phyloP scores from a whole-genome alignment of 1,284 basidiomycete genomes.

The Microbotryum silenes-acaulis region DNA sequence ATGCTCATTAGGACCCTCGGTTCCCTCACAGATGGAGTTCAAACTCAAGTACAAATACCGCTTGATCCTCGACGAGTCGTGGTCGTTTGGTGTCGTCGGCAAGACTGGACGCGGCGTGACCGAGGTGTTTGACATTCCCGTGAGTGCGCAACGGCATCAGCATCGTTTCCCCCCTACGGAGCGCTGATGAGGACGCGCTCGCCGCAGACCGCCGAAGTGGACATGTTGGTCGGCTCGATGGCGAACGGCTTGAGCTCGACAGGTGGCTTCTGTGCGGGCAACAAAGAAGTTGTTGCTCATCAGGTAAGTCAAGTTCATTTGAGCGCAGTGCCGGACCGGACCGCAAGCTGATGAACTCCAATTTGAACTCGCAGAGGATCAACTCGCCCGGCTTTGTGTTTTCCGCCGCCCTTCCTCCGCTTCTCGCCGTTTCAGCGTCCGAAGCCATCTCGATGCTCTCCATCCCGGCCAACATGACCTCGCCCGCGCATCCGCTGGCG shows the following conservation, averaged over 20 bases:
- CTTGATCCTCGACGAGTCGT: conserved; percentile 85
- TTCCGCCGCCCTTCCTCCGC: conserved; percentile 86
- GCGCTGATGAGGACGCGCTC: not conserved
- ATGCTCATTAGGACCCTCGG: not conserved
- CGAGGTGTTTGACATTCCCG: conserved; percentile 84
- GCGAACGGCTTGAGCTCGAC: conserved; percentile 73
- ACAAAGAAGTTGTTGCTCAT: conserved; percentile 72
- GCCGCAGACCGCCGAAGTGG: conserved; percentile 46
- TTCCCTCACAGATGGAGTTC: conserved; percentile 63
- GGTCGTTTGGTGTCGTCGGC: conserved; percentile 88
- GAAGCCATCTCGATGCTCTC: conserved; percentile 46
- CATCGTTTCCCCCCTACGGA: not conserved
- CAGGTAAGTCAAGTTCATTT: conserved; percentile 50
- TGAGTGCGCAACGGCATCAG: conserved; percentile 41
- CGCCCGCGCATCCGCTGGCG: conserved; percentile 43
- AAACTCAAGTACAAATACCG: conserved; percentile 95
- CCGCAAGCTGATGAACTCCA: not conserved
- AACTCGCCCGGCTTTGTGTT: conserved; percentile 94
- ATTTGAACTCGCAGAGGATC: conserved; percentile 59
- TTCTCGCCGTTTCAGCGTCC: conserved; percentile 78
- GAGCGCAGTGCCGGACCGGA: not conserved
- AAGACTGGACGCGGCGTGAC: conserved; percentile 89
- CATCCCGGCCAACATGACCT: conserved; percentile 24
- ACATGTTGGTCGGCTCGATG: conserved; percentile 64
- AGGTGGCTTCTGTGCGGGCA: conserved; percentile 95